Conservation (phyloP, 257 asterid species). For the Solanum gandarillasii region DNA sequence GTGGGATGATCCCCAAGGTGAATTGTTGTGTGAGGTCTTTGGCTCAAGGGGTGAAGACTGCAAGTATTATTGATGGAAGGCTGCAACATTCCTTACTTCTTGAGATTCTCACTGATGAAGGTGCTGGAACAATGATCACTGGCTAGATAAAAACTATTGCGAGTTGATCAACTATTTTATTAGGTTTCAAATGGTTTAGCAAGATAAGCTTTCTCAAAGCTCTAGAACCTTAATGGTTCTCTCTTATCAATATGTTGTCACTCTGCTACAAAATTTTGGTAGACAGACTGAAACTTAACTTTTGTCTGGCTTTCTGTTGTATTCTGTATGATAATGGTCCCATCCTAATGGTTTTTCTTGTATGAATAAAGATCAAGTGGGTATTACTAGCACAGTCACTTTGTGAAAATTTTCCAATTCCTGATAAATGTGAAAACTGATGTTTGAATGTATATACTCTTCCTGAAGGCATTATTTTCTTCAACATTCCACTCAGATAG, state of each 20-base stretch:
- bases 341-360: neutral
- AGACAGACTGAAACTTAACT: neutral
- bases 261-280: neutral
- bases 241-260: neutral
- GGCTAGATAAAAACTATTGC: slow-evolving; percentile 13
- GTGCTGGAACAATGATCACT: slow-evolving; percentile 79
- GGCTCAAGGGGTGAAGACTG: slow-evolving; percentile 73
- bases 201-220: neutral
- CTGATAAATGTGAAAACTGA: neutral
- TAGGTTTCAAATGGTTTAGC: neutral
- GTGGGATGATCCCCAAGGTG: slow-evolving; percentile 87
- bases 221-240: neutral
- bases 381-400: neutral
- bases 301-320: neutral
- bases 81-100: slow-evolving; percentile 65
- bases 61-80: slow-evolving; percentile 73
- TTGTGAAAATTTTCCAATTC: neutral
- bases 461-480: neutral
- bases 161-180: neutral
- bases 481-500: neutral
- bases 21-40: slow-evolving; percentile 66
- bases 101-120: slow-evolving; percentile 74
- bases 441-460: neutral
- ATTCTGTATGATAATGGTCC: neutral
- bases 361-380: neutral